Percentiles rank a stretch among this genome's conserved stretches.
Conservation (phyloP, 1,284 basidiomycete species). For the Puccinia novopanici region DNA sequence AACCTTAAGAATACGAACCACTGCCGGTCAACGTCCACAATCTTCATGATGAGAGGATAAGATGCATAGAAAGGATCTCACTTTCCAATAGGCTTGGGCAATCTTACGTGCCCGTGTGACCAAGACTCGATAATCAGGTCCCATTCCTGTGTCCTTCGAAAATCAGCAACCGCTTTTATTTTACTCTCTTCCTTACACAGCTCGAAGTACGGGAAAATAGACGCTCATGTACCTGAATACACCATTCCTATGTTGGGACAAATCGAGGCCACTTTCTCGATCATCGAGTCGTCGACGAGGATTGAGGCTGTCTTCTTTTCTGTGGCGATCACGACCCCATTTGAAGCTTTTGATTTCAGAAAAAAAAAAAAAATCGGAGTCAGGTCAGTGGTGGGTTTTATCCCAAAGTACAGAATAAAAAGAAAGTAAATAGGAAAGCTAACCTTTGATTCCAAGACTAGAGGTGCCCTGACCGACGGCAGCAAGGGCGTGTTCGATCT, state of each 20-base stretch:
- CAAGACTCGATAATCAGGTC: slow-evolving; percentile 93
- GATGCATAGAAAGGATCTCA: not conserved
- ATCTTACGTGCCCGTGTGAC: slow-evolving; percentile 93
- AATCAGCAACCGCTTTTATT: not conserved
- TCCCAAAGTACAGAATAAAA: not conserved
- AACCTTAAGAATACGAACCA: slow-evolving; percentile 62
- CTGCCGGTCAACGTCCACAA: not conserved
- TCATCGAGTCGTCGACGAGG: slow-evolving; percentile 92
- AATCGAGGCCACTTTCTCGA: slow-evolving; percentile 93
- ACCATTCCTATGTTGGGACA: slow-evolving; percentile 99
- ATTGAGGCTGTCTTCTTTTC: slow-evolving; percentile 99
- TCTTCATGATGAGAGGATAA: not conserved
- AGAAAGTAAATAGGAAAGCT: slow-evolving; percentile 1
- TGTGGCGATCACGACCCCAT: slow-evolving; percentile 97
- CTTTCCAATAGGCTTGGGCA: slow-evolving; percentile 97
- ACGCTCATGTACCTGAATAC: slow-evolving; percentile 66
- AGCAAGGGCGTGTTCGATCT: slow-evolving; percentile 98
- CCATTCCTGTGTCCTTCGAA: slow-evolving; percentile 71
- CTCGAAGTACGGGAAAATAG: not conserved
- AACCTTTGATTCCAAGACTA: slow-evolving; percentile 96
- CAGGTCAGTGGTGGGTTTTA: not conserved
- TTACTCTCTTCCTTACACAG: not conserved
- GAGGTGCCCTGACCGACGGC: slow-evolving; percentile 96
- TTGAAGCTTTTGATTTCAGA: slow-evolving; percentile 71
- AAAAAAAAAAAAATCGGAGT: slow-evolving; percentile 18